Evolutionary conservation across 495 filamentous ascomycete species (phyloP).

Genomic region (Podospora tetraspora): DNA sequence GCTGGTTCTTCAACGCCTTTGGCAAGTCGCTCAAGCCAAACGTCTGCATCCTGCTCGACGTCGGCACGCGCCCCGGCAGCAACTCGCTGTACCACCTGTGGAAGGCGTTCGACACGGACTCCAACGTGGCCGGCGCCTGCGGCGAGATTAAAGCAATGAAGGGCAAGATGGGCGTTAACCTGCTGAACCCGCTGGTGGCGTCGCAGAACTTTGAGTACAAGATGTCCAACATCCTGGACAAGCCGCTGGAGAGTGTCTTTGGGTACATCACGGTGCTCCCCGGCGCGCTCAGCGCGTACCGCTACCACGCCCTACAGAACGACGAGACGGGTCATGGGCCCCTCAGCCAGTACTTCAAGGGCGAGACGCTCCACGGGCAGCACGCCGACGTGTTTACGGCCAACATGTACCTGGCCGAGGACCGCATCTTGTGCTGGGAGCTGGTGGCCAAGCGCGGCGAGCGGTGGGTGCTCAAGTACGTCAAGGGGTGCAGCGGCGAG

Average conservation of each 20-base stretch:
- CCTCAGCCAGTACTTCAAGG: slow-evolving; percentile 98
- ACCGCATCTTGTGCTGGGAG: slow-evolving; percentile 99
- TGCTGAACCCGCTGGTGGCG: slow-evolving; percentile 91
- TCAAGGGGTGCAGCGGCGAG: slow-evolving; percentile 90
- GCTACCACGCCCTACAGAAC: slow-evolving; percentile 95
- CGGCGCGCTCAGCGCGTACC: slow-evolving; percentile 89
- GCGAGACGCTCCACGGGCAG: slow-evolving; percentile 92
- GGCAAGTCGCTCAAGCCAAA: slow-evolving; percentile 90
- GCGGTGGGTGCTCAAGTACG: slow-evolving; percentile 96
- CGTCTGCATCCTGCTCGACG: slow-evolving; percentile 93
- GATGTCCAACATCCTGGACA: slow-evolving; percentile 98
- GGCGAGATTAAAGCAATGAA: slow-evolving; percentile 97
- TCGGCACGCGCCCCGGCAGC: slow-evolving; percentile 81
- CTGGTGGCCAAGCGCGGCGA: slow-evolving; percentile 91
- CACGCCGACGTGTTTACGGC: slow-evolving; percentile 98
- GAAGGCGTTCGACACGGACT: slow-evolving; percentile 98
- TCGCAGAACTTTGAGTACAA: slow-evolving; percentile 99
- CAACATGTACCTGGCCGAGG: slow-evolving; percentile 98
- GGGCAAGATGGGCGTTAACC: slow-evolving; percentile 71
- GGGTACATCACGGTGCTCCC: slow-evolving; percentile 97
- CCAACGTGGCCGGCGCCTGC: slow-evolving; percentile 90
- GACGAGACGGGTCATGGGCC: slow-evolving; percentile 93
- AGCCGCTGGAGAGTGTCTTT: slow-evolving; percentile 94
- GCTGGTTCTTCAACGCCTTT: slow-evolving; percentile 99
- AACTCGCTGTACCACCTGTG: slow-evolving; percentile 95